Evolutionary conservation across 768 basidiomycete species (phyloP).

Genomic region (Lactarius deliciosus): DNA sequence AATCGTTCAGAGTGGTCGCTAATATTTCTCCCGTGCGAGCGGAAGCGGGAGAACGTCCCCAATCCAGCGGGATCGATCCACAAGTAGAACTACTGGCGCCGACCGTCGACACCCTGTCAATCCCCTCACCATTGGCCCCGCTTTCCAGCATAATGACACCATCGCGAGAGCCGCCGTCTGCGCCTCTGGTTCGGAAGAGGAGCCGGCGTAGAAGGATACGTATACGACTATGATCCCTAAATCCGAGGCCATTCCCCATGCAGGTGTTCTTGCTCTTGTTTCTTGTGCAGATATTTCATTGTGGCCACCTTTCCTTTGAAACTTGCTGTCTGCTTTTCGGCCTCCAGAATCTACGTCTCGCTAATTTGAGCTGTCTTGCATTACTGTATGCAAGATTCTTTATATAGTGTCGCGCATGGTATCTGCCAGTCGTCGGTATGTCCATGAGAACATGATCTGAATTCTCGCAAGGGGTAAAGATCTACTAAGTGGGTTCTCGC

Average conservation of each 20-base stretch:
- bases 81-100: neutral
- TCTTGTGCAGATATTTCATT: neutral
- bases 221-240: neutral
- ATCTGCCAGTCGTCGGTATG: slow-evolving; percentile 25
- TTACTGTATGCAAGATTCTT: too few species aligned
- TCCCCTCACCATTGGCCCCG: neutral
- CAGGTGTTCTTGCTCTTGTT: neutral
- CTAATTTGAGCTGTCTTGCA: too few species aligned
- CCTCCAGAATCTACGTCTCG: too few species aligned
- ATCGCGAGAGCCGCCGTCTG: neutral
- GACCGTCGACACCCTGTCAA: neutral
- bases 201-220: neutral
- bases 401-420: too few species aligned
- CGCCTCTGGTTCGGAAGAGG: neutral
- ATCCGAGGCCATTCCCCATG: neutral
- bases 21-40: neutral
- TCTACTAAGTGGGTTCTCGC: slow-evolving; percentile 42
- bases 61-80: neutral
- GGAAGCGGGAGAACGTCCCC: neutral
- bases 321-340: too few species aligned
- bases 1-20: neutral
- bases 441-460: too few species aligned
- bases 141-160: neutral
- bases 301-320: too few species aligned
- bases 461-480: slow-evolving; percentile 46